A percentile compares a stretch with the other conserved stretches of the same genome.
Evolutionary conservation across 2,329 filamentous ascomycete species (phyloP).

Genomic region (Phoma sp.): DNA sequence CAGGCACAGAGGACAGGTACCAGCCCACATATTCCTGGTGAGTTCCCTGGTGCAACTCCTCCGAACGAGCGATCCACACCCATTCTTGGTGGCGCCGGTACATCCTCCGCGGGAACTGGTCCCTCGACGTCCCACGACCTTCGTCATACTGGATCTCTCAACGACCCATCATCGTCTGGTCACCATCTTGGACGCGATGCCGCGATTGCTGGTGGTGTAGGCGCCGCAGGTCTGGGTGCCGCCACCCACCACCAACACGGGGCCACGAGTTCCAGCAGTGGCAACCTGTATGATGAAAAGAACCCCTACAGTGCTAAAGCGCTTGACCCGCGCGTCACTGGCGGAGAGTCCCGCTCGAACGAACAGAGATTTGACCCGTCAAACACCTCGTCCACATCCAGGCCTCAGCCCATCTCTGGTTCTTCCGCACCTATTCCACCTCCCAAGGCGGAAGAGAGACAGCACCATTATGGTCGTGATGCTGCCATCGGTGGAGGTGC

Average conservation of each 20-base stretch:
- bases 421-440: constrained; percentile 11
- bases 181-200: constrained; percentile 37
- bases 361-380: constrained; percentile 32
- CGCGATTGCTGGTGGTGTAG: constrained; percentile 34
- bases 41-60: constrained; percentile 41
- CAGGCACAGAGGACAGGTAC: constrained; percentile 44
- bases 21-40: constrained; percentile 43
- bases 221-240: constrained; percentile 30
- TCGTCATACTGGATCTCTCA: constrained; percentile 32
- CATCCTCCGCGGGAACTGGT: constrained; percentile 5
- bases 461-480: constrained; percentile 35
- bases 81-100: constrained; percentile 20
- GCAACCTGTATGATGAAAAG: constrained; percentile 23
- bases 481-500: constrained; percentile 28
- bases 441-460: constrained; percentile 16
- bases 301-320: constrained; percentile 36
- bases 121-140: constrained; percentile 24
- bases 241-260: constrained; percentile 23
- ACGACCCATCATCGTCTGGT: constrained; percentile 25
- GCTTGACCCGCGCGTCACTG: constrained; percentile 38
- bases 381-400: constrained; percentile 14
- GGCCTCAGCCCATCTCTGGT: constrained; percentile 15
- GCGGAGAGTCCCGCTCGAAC: constrained; percentile 19
- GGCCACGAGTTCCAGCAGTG: constrained; percentile 16
- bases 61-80: constrained; percentile 34